These are phyloP conservation scores for Hydrangea macrophylla DNA, from an alignment of 148 eudicot genomes.

Conservation along the genomic window DNA sequence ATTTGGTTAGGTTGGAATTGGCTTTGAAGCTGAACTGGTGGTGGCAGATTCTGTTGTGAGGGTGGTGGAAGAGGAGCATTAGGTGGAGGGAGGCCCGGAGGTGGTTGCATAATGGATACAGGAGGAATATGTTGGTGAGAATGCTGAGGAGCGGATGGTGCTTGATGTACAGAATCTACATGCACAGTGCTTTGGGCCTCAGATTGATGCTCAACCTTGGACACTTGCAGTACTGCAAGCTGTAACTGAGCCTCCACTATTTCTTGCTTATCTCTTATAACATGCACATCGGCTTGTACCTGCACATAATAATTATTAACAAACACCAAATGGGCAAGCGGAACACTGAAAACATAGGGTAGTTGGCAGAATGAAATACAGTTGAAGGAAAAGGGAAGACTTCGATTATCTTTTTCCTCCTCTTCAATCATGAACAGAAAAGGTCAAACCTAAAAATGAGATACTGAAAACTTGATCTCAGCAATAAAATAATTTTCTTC, in stretches of 20 bases:
- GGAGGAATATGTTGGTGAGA: conserved; percentile 49
- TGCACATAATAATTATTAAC: conserved; percentile 17
- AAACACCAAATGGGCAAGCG: neutral
- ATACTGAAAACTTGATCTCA: neutral
- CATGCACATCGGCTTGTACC: conserved; percentile 71
- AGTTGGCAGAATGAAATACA: neutral
- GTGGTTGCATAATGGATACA: conserved; percentile 35
- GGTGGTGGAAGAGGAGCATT: conserved; percentile 36
- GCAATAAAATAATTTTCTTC: neutral
- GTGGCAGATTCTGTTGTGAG: conserved; percentile 35
- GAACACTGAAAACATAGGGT: neutral
- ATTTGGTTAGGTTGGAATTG: conserved; percentile 49
- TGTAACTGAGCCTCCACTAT: conserved; percentile 65
- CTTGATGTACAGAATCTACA: conserved; percentile 35
- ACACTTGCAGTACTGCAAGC: conserved; percentile 50
- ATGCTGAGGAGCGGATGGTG: conserved; percentile 41
- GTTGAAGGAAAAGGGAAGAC: too few species aligned
- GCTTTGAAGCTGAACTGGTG: conserved; percentile 35
- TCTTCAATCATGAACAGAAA: neutral
- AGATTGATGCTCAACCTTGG: conserved; percentile 45
- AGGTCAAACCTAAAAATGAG: neutral
- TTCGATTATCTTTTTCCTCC: neutral
- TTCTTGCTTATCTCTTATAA: conserved; percentile 79
- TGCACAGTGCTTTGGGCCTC: conserved; percentile 30
- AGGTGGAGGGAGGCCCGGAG: conserved; percentile 25